Base-by-base conservation (phyloP, 345 rosid species). In the Hibiscus tridactylites region DNA sequence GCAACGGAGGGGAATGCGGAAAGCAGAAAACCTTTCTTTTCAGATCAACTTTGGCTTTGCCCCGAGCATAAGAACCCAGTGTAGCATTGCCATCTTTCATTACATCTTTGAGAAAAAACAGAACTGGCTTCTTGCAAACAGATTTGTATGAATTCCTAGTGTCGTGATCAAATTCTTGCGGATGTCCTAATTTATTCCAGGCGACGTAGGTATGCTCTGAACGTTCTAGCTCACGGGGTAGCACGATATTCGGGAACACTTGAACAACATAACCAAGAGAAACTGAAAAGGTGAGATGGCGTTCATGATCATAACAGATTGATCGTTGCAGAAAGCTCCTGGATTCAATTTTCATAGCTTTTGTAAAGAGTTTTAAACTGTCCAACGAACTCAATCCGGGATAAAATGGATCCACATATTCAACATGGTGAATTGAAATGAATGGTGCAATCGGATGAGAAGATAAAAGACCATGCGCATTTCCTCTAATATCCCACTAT, bases 401-500 rank as follows among this genome's bases (percentile, higher is more conserved):
- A 78, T 82, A 94, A 37, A 91, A 82, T 5, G 98, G 91, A 68
- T 91, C 90, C 11, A 88, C 91, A 44, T 90, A 88, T 82, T 94
- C 97, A 66, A 90, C 81, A 77, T 94, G 97, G 79, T 94, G 98
- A 72, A 94, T 82, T 0, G 97, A 90, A 52, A 94, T 76, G 76
- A 94, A 91, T 42, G 98, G 98, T 0, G 91, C 91, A 9, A 91
- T 77, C 0, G 97, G 98, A 64, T 94, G 98, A 16, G 96, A 64
- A 1, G 95, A 82, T 70, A 94, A 78, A 58, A 94, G 82, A 44
- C 98, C 97, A 39, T 82, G 88, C 9, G 95, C 93, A 74, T 81
- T 85, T 21, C 98, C 97, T 72, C 83, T 87, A 70, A 94, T 90
- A 85, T 94, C 98, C 94, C 91, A 91, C 98, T 93, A 90, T 75